phyloP scores from a whole-genome alignment of 2,329 filamentous ascomycete genomes.

The Fusarium circinatum region DNA sequence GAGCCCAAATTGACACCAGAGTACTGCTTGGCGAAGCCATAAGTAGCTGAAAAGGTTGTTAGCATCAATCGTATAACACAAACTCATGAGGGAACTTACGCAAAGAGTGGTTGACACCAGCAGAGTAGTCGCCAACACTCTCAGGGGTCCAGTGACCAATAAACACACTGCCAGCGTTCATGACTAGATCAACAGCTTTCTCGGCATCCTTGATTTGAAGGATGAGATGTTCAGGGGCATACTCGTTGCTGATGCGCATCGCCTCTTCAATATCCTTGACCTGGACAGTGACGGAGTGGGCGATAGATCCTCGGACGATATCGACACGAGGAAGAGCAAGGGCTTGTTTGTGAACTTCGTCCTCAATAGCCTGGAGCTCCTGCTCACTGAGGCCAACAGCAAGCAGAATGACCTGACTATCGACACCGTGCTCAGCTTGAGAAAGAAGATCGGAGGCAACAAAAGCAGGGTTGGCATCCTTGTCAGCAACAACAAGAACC shows the following conservation, averaged over 20 bases:
- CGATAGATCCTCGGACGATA: slow-evolving; percentile 90
- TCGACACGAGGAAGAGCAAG: slow-evolving; percentile 88
- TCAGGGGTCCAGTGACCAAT: slow-evolving; percentile 97
- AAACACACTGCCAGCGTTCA: slow-evolving; percentile 96
- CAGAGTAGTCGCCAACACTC: slow-evolving; percentile 97
- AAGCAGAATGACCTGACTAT: slow-evolving; percentile 94
- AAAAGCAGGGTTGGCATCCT: slow-evolving; percentile 88
- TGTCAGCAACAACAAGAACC: slow-evolving; percentile 94
- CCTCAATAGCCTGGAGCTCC: slow-evolving; percentile 84
- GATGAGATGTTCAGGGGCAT: slow-evolving; percentile 96
- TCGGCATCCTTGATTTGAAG: slow-evolving; percentile 85
- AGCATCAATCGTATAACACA: slow-evolving; percentile 6
- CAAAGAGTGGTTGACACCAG: slow-evolving; percentile 95
- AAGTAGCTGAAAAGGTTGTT: slow-evolving; percentile 74
- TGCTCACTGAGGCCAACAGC: slow-evolving; percentile 80
- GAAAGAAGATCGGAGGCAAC: slow-evolving; percentile 94
- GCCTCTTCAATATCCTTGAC: slow-evolving; percentile 78
- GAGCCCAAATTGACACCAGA: slow-evolving; percentile 96
- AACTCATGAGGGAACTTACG: slow-evolving; percentile 71
- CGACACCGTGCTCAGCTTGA: slow-evolving; percentile 95
- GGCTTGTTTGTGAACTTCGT: slow-evolving; percentile 89
- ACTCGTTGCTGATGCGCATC: slow-evolving; percentile 87
- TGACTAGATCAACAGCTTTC: slow-evolving; percentile 77
- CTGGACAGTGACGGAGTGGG: slow-evolving; percentile 88
- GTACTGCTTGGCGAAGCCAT: slow-evolving; percentile 98